A percentile compares a stretch with the other conserved stretches of the same genome.
Conservation (phyloP, 306 rosid species). For the Pyrus betulifolia region DNA sequence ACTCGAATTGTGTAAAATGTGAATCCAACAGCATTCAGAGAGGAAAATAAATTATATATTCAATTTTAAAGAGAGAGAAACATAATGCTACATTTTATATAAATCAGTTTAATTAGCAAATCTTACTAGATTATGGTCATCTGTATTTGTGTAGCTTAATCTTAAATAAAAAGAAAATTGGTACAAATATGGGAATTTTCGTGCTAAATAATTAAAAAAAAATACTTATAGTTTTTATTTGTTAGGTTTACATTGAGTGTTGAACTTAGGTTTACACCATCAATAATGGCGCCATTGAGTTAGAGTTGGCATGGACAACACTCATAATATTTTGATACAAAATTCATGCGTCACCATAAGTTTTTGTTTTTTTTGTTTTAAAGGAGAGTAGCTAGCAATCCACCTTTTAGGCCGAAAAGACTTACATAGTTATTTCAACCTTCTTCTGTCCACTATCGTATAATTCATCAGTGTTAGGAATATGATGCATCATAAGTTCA, state of each 20-base stretch:
- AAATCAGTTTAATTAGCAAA: background rate
- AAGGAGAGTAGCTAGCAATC: too few species aligned
- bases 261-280: background rate
- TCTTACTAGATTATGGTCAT: background rate
- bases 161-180: background rate
- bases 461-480: accelerated
- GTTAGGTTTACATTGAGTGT: background rate
- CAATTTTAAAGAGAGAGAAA: background rate
- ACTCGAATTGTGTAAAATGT: background rate
- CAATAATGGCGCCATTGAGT: background rate
- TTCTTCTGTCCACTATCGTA: too few species aligned
- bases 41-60: background rate
- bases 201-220: too few species aligned
- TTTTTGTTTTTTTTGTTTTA: background rate
- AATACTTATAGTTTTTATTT: background rate
- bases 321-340: background rate
- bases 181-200: background rate
- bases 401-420: too few species aligned
- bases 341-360: background rate
- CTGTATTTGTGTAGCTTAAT: background rate
- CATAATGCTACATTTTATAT: background rate
- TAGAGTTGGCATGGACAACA: background rate
- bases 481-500: background rate
- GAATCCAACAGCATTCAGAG: background rate
- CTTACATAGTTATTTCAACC: accelerated